Base-by-base conservation (phyloP, 306 rosid genomes). In the Trifolium dubium region DNA sequence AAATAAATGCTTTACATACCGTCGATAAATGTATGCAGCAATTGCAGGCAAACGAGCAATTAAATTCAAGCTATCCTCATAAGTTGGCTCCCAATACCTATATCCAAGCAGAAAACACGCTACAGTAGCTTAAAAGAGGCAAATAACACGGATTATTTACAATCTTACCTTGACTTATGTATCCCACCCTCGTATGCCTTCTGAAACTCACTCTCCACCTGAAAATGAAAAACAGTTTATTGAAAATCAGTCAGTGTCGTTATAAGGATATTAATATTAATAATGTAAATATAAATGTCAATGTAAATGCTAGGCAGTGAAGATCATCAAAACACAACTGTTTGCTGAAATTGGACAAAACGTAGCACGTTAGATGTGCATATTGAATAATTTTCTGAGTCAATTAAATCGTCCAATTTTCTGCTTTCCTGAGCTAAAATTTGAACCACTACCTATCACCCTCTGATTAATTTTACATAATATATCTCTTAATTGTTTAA, bases 1-100 rank as follows among this genome's bases (percentile, higher is more conserved):
- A 71, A 82, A 13, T 12, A 74, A 39, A 61, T 64, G 61, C 58
- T 81, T 49, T 74, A 81, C 91, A 71, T 77, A 95, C 99, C 98
- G 81, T 71, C 93, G 88, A 73, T 95, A 95, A 64, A 95, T 82
- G 74, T 95, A 95, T 44, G 99, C 89, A 82, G 99, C 99, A 76
- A 95, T 86, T 65, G 82, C 62, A 23, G 99, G 99, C 79, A 92
- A 70, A 72, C 86, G 96, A 67, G 99, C 98, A 87, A 95, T 90
- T 88, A 92, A 84, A 82, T 88, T 95, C 85, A 92, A 69, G 63
- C 86, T 85, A 80, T 95, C 99, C 88, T 95, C 96, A 69, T 90
- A 95, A 18, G 99, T 90, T 80, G 99, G 99, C 82, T 95, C 98
- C 99, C 99, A 95, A 59, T 89, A 95, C 96, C 98, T 95, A 58